Percentiles rank a stretch among this genome's conserved stretches.
Evolutionary conservation across 1,284 basidiomycete species (phyloP).

Genomic region (Ceratobasidium sp.): DNA sequence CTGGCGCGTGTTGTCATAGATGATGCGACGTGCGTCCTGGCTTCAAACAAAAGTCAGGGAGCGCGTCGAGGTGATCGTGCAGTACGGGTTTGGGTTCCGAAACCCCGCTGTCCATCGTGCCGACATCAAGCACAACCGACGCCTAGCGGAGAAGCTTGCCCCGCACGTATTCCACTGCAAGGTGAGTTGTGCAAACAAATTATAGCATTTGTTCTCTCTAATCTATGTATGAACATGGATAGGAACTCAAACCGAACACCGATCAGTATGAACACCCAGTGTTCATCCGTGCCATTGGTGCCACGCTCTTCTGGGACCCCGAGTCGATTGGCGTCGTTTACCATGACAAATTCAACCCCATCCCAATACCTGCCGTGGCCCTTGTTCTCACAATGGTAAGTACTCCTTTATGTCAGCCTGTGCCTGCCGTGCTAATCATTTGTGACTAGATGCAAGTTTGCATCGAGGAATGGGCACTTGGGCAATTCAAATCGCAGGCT

Average conservation of each 20-base stretch:
- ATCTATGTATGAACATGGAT: not conserved
- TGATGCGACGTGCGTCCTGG: constrained; percentile 25
- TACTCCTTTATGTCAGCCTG: not conserved
- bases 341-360: not conserved
- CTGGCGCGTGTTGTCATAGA: not conserved
- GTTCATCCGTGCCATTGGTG: constrained; percentile 19
- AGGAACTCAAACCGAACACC: constrained; percentile 1
- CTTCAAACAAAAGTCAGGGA: constrained; percentile 16
- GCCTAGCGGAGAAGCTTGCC: constrained; percentile 3
- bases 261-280: constrained; percentile 21
- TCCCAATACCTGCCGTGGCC: constrained; percentile 12
- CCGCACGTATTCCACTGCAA: constrained; percentile 7
- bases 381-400: constrained; percentile 29
- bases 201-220: not conserved
- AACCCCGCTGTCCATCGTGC: not conserved
- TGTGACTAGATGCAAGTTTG: constrained; percentile 22
- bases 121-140: constrained; percentile 25
- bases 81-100: constrained; percentile 6
- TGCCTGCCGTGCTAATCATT: not conserved
- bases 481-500: not conserved
- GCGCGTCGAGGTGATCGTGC: not conserved
- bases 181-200: not conserved
- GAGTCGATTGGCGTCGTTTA: constrained; percentile 13
- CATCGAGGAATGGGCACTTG: constrained; percentile 3
- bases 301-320: constrained; percentile 18